Conservation (phyloP, 805 yeast genomes). For the Yamadazyma scolyti region DNA sequence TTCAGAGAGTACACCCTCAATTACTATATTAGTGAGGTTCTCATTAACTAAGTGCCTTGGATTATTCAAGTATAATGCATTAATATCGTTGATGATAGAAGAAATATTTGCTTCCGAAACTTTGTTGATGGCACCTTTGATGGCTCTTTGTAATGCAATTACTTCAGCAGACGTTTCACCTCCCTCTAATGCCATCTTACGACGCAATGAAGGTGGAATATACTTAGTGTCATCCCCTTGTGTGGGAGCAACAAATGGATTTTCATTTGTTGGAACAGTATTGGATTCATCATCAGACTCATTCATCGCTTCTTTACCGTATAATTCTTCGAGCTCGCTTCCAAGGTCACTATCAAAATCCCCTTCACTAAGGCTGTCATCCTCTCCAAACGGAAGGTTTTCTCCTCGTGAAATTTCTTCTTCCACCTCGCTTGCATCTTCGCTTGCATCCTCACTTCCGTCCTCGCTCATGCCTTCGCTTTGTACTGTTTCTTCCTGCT, state of each 20-base stretch:
- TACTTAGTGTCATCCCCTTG: conserved; percentile 40
- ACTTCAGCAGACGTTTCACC: conserved; percentile 33
- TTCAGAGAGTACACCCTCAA: conserved; percentile 61
- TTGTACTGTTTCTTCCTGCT: conserved; percentile 11
- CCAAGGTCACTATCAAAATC: conserved; percentile 17
- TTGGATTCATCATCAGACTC: conserved; percentile 11
- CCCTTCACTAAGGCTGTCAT: conserved; percentile 15
- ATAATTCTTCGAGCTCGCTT: conserved; percentile 12
- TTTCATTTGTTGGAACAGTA: conserved; percentile 42
- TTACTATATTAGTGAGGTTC: conserved; percentile 55
- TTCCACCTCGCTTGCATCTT: conserved; percentile 15
- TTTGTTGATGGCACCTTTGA: conserved; percentile 83
- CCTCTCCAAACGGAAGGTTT: conserved; percentile 18
- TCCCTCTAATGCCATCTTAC: conserved; percentile 41
- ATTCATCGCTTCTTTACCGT: conserved; percentile 10
- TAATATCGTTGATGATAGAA: conserved; percentile 66
- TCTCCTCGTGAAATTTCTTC: conserved; percentile 15
- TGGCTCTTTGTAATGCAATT: conserved; percentile 49
- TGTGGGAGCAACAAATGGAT: conserved; percentile 62
- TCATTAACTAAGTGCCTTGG: conserved; percentile 82
- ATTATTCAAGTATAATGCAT: conserved; percentile 55
- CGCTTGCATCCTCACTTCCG: conserved; percentile 12
- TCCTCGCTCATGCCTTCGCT: conserved; percentile 13
- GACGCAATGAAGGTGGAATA: conserved; percentile 84
- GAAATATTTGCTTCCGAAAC: conserved; percentile 84